Base-by-base conservation (phyloP, 345 rosid genomes). In the Salix arbutifolia region DNA sequence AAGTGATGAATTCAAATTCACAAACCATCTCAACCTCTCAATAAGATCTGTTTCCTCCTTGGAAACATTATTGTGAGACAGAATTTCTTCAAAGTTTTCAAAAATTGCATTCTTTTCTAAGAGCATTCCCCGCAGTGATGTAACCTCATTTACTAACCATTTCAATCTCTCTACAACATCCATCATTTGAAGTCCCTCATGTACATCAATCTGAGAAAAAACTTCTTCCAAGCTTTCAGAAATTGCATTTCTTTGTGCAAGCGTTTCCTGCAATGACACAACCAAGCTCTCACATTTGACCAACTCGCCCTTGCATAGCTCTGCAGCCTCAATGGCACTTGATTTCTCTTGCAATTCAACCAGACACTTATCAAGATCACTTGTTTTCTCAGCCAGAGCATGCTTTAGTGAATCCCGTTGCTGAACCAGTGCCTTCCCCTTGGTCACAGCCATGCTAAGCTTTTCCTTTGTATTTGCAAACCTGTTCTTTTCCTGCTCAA, bases 401-500 rank as follows among this genome's bases (percentile, higher is more conserved):
- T 86, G 93, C 90, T 89, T 92, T 78, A 95, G 84, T 7, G 87
- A 89, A 77, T 92, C 99, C 52, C 97, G 89, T 75, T 88, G 92
- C 89, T 95, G 99, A 83, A 95, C 93, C 88, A 95, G 78, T 33
- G 96, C 94, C 85, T 95, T 95, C 33, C 99, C 99, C 82, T 90
- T 95, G 10, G 97, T 90, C 72, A 95, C 99, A 17, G 99, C 99
- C 92, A 95, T 83, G 82, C 92, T 88, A 77, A 95, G 97, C 85
- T 95, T 95, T 84, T 95, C 99, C 81, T 93, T 95, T 42, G 96
- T 86, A 84, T 86, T 90, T 85, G 87, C 77, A 84, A 86, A 90
- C 82, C 89, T 91, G 38, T 68, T 80, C 90, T 85, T 95, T 83
- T 93, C 99, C 79, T 86, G 96, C 72, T 89, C 97, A 81, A 88